Conservation (phyloP, 2,329 filamentous ascomycete species). For the Stachybotrys echinatus region DNA sequence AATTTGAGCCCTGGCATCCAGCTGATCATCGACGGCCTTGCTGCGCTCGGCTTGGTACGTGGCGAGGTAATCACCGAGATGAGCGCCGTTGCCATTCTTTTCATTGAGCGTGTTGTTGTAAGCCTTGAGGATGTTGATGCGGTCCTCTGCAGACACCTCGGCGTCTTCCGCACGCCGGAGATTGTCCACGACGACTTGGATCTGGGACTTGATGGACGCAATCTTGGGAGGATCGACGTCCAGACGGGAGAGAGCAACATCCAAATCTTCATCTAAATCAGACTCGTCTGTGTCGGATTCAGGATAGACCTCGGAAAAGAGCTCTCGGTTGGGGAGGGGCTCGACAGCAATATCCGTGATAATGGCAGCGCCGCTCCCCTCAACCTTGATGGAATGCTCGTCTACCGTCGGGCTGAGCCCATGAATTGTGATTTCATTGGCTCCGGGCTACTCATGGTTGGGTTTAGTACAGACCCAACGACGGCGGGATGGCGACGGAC, state of each 20-base stretch:
- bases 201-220: conserved; percentile 19
- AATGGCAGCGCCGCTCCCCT: conserved; percentile 48
- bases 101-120: conserved; percentile 31
- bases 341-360: conserved; percentile 59
- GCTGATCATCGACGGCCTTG: conserved; percentile 34
- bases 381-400: conserved; percentile 55
- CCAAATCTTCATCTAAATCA: conserved; percentile 21
- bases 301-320: conserved; percentile 49
- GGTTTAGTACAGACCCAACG: conserved; percentile 3
- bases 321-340: conserved; percentile 47
- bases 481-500: conserved; percentile 13
- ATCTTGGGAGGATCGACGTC: conserved; percentile 13
- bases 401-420: conserved; percentile 52
- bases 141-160: conserved; percentile 20
- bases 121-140: conserved; percentile 34
- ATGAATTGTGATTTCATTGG: conserved; percentile 52
- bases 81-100: conserved; percentile 27
- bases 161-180: conserved; percentile 13
- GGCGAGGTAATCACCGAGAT: conserved; percentile 21
- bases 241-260: conserved; percentile 13
- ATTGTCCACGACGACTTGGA: conserved; percentile 21
- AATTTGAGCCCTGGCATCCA: conserved; percentile 15
- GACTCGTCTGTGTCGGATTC: conserved; percentile 35
- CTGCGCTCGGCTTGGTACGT: conserved; percentile 37
- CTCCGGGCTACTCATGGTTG: conserved; percentile 43